Evolutionary conservation across 176 grass and related monocot species (phyloP).

Genomic region (Eragrostis curvula): DNA sequence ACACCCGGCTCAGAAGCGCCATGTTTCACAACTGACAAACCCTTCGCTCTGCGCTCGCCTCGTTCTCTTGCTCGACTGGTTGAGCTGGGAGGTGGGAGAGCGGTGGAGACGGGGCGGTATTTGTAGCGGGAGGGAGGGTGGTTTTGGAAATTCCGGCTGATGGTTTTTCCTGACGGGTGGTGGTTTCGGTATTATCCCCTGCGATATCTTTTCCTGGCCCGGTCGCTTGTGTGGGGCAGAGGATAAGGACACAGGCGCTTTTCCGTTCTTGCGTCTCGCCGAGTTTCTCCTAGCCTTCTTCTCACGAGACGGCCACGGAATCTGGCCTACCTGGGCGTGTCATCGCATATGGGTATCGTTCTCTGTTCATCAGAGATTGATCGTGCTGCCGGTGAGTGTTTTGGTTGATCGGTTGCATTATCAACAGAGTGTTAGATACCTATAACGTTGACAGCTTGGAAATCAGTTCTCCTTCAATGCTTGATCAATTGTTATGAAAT

Average conservation of each 20-base stretch:
- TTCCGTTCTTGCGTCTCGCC: not conserved
- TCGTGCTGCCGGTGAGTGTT: too few relatives aligned
- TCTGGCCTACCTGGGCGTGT: too few relatives aligned
- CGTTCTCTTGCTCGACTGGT: not conserved
- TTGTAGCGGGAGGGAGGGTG: conserved; percentile 48
- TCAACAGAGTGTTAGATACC: too few relatives aligned
- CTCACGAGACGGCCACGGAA: not conserved
- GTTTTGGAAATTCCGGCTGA: conserved; percentile 28
- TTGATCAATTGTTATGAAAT: too few relatives aligned
- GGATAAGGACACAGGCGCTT: not conserved
- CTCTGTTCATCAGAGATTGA: too few relatives aligned
- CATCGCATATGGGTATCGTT: too few relatives aligned
- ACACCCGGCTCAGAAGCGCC: conserved; percentile 46
- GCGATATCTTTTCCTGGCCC: not conserved
- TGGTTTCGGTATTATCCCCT: not conserved
- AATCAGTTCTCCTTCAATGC: too few relatives aligned
- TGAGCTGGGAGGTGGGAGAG: conserved; percentile 17
- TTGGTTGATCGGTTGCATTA: too few relatives aligned
- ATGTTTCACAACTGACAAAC: not conserved
- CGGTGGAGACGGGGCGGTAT: not conserved
- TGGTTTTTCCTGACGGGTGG: not conserved
- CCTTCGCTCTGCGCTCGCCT: not conserved
- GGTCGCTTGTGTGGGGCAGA: not conserved
- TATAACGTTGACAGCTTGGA: too few relatives aligned
- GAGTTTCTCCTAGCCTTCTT: not conserved